A percentile compares a stretch with the other conserved stretches of the same genome.
Evolutionary conservation across 768 basidiomycete species (phyloP).

Genomic region (Xerocomus brunneocitrinus): DNA sequence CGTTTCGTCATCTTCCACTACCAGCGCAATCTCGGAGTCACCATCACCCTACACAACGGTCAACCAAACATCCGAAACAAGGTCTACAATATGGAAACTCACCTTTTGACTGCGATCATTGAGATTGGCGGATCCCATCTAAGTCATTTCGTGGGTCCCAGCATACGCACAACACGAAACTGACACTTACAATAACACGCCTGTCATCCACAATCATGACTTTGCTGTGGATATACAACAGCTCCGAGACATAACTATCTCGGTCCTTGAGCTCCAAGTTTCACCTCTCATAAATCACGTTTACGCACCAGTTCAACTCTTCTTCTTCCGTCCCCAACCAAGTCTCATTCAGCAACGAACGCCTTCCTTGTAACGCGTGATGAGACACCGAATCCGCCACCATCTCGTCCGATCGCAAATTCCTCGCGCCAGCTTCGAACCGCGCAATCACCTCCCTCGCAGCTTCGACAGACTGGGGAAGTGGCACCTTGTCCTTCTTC

Average conservation of each 20-base stretch:
- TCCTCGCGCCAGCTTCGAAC: constrained; percentile 66
- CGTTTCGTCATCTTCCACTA: constrained; percentile 85
- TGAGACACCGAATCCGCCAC: constrained; percentile 79
- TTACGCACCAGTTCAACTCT: constrained; percentile 71
- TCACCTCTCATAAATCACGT: background rate
- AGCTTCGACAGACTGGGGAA: constrained; percentile 64
- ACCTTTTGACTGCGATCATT: constrained; percentile 85
- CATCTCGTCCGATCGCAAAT: constrained; percentile 50
- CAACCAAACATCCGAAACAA: constrained; percentile 1
- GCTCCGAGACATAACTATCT: constrained; percentile 71
- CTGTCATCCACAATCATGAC: constrained; percentile 94
- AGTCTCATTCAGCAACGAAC: constrained; percentile 62
- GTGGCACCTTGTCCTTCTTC: constrained; percentile 56
- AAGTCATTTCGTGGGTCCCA: constrained; percentile 1
- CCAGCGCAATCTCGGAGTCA: constrained; percentile 90
- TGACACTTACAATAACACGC: constrained; percentile 69
- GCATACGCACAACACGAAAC: background rate
- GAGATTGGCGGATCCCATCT: constrained; percentile 94
- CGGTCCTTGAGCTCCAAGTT: constrained; percentile 7
- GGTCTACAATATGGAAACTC: background rate
- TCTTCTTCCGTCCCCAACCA: constrained; percentile 86
- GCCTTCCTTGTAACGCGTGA: constrained; percentile 65
- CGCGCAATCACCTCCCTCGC: constrained; percentile 61
- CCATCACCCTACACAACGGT: constrained; percentile 66
- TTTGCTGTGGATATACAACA: constrained; percentile 82